These are phyloP conservation scores for Globisporangium iwayamae DNA, from an alignment of 352 stramenopile genomes.

Conservation along the genomic window DNA sequence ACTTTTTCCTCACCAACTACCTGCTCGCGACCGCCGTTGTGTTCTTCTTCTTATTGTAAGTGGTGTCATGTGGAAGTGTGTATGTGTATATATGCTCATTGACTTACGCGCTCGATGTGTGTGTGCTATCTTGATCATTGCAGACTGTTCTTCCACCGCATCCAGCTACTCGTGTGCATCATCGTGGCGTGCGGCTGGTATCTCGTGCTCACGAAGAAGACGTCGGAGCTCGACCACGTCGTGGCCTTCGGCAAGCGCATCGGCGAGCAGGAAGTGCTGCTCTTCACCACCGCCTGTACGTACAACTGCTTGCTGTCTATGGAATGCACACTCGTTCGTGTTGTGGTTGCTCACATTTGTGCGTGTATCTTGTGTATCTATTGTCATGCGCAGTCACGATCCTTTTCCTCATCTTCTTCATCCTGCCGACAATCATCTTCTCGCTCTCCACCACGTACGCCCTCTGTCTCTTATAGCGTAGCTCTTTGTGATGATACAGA, in stretches of 20 bases:
- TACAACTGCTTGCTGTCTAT: neutral
- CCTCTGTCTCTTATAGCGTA: neutral
- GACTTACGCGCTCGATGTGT: neutral
- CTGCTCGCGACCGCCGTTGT: slow-evolving; percentile 48
- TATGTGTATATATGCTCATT: neutral
- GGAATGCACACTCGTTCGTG: neutral
- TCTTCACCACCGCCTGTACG: slow-evolving; percentile 59
- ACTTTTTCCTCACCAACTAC: slow-evolving; percentile 79
- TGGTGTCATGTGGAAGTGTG: slow-evolving; percentile 8
- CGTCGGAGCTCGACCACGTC: slow-evolving; percentile 35
- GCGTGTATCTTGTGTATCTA: neutral
- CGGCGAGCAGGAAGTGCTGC: slow-evolving; percentile 58
- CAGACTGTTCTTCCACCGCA: slow-evolving; percentile 69
- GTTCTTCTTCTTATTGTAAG: slow-evolving; percentile 64
- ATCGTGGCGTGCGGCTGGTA: slow-evolving; percentile 60
- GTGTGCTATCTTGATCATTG: neutral
- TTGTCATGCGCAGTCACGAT: slow-evolving; percentile 39
- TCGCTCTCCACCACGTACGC: slow-evolving; percentile 61
- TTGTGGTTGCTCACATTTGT: neutral
- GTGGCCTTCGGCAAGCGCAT: slow-evolving; percentile 52
- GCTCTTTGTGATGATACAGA: neutral
- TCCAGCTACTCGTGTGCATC: slow-evolving; percentile 64
- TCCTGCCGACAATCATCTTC: slow-evolving; percentile 66
- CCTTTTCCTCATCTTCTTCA: slow-evolving; percentile 74
- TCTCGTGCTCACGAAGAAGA: slow-evolving; percentile 48